Evolutionary conservation across 441 rosid genomes (phyloP).

Genomic region (Metrosideros polymorpha): DNA sequence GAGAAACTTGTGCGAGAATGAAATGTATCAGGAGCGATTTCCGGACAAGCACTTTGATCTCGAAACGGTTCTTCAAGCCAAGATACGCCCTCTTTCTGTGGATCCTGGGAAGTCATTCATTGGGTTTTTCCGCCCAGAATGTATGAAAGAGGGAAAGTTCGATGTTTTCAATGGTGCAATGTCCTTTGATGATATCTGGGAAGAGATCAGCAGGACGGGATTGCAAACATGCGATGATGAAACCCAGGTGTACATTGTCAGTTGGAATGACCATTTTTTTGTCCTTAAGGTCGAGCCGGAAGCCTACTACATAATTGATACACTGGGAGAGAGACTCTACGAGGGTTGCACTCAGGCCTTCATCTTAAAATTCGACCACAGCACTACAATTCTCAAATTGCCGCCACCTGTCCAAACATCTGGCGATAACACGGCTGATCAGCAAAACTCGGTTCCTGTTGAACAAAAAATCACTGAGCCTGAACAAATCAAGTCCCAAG

Average conservation of each 20-base stretch:
- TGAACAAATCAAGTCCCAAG: background rate
- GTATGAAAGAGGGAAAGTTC: slow-evolving; percentile 35
- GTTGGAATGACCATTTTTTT: slow-evolving; percentile 94
- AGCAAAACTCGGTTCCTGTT: background rate
- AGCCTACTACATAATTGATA: slow-evolving; percentile 77
- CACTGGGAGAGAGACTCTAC: slow-evolving; percentile 74
- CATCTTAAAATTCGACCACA: slow-evolving; percentile 53
- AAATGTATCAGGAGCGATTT: slow-evolving; percentile 40
- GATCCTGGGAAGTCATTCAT: slow-evolving; percentile 54
- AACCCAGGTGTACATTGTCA: slow-evolving; percentile 45
- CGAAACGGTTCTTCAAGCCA: slow-evolving; percentile 69
- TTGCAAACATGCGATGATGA: slow-evolving; percentile 18
- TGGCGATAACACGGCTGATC: slow-evolving; percentile 11
- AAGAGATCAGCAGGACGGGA: slow-evolving; percentile 39
- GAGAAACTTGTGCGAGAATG: slow-evolving; percentile 68
- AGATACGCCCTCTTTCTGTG: slow-evolving; percentile 44
- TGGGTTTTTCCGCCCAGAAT: slow-evolving; percentile 77
- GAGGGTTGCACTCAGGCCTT: slow-evolving; percentile 83
- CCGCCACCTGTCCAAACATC: slow-evolving; percentile 9
- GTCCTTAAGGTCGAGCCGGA: slow-evolving; percentile 62
- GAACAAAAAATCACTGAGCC: background rate
- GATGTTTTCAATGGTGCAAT: slow-evolving; percentile 64
- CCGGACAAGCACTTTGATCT: slow-evolving; percentile 90
- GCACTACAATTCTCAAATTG: slow-evolving; percentile 29
- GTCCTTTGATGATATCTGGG: slow-evolving; percentile 84